A percentile compares a stretch with the other conserved stretches of the same genome.
Conservation (phyloP, 108 stramenopile species). For the Cyclotella atomus region DNA sequence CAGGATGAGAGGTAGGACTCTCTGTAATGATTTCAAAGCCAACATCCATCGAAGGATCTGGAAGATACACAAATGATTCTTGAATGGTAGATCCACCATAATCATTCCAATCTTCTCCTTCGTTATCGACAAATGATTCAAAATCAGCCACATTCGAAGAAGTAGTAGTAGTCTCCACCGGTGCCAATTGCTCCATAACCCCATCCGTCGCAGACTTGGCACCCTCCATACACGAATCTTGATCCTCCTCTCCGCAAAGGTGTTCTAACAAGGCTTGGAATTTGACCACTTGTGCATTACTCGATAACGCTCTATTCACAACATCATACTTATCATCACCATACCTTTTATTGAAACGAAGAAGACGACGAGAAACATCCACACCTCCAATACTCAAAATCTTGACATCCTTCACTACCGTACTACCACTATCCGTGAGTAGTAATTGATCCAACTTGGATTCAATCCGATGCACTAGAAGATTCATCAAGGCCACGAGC, state of each 20-base stretch:
- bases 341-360: background rate
- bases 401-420: background rate
- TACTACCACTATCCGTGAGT: background rate
- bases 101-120: slow-evolving; percentile 1
- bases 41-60: background rate
- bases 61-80: background rate
- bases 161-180: background rate
- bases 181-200: background rate
- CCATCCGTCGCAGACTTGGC: background rate
- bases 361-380: background rate
- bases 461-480: slow-evolving; percentile 7
- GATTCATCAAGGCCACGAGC: background rate
- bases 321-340: background rate
- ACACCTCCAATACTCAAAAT: background rate
- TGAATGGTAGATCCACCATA: background rate
- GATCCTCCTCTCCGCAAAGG: background rate
- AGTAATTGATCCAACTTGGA: background rate
- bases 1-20: background rate
- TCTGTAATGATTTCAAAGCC: background rate
- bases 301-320: background rate
- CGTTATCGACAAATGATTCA: background rate
- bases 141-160: background rate
- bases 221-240: background rate
- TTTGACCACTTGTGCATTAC: background rate
- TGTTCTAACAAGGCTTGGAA: background rate